phyloP scores from a whole-genome alignment of 2,329 filamentous ascomycete species.

The Hypoxylon sp. region DNA sequence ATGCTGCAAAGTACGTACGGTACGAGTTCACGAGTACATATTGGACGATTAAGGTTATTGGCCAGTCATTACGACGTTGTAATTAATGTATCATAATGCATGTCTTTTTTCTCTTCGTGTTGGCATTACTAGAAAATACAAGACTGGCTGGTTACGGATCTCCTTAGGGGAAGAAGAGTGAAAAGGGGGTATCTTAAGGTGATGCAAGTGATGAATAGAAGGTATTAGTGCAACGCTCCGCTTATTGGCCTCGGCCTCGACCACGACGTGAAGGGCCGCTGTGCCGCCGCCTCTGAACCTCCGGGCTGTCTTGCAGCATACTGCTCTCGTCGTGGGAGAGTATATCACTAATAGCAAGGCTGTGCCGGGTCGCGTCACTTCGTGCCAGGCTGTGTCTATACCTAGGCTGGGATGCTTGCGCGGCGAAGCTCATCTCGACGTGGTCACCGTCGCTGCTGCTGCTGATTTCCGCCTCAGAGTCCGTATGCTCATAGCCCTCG shows the following conservation, averaged over 20 bases:
- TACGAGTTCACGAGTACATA: conserved; percentile 39
- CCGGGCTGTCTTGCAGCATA: conserved; percentile 68
- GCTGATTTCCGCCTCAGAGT: conserved; percentile 73
- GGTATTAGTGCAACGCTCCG: neutral
- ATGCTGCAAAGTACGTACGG: conserved; percentile 26
- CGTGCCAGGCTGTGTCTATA: conserved; percentile 57
- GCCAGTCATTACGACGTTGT: conserved; percentile 37
- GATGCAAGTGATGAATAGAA: conserved; percentile 27
- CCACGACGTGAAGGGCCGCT: conserved; percentile 44
- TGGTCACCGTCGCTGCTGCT: conserved; percentile 62
- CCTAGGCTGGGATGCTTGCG: conserved; percentile 51
- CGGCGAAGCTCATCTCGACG: conserved; percentile 56
- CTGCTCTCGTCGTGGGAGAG: conserved; percentile 71
- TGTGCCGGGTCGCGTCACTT: conserved; percentile 61
- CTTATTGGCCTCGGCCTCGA: conserved; percentile 26
- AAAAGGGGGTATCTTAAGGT: conserved; percentile 46
- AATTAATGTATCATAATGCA: conserved; percentile 52
- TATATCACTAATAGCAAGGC: conserved; percentile 69
- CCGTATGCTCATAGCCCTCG: conserved; percentile 81
- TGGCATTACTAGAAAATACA: conserved; percentile 43
- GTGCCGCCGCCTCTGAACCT: conserved; percentile 55
- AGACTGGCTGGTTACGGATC: conserved; percentile 24
- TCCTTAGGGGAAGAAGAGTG: conserved; percentile 29
- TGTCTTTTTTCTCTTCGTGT: conserved; percentile 44
- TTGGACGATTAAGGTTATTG: conserved; percentile 14